Percentiles rank a stretch among this genome's conserved stretches.
Conservation (phyloP, 805 yeast genomes). For the Monosporozyma servazzii region DNA sequence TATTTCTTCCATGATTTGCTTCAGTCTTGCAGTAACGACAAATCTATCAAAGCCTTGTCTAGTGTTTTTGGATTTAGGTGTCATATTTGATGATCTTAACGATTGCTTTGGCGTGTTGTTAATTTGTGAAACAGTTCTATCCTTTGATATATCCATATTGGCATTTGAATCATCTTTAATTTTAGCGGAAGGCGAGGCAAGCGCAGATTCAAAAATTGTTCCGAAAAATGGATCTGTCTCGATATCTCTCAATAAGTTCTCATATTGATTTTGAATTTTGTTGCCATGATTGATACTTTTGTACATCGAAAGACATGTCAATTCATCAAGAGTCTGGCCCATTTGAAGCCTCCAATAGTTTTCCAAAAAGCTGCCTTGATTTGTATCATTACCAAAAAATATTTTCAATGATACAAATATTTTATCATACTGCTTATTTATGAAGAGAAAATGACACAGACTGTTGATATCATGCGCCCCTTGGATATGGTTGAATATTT, state of each 20-base stretch:
- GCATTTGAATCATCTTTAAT: neutral
- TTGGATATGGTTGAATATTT: constrained; percentile 20
- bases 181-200: constrained; percentile 32
- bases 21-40: constrained; percentile 16
- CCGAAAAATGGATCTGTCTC: constrained; percentile 41
- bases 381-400: constrained; percentile 11
- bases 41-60: constrained; percentile 19
- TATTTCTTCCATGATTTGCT: constrained; percentile 8
- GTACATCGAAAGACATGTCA: constrained; percentile 11
- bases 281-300: constrained; percentile 24
- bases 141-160: neutral
- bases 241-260: constrained; percentile 27
- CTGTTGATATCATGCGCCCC: constrained; percentile 21
- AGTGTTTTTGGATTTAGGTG: constrained; percentile 20
- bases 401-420: constrained; percentile 13
- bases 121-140: neutral
- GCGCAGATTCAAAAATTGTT: constrained; percentile 41
- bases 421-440: constrained; percentile 16
- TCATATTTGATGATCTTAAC: constrained; percentile 28
- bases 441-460: constrained; percentile 13
- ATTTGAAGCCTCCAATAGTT: constrained; percentile 18
- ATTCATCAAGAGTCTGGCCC: constrained; percentile 12
- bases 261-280: constrained; percentile 24
- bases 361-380: constrained; percentile 9
- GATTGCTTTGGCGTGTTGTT: constrained; percentile 7